phyloP scores from a whole-genome alignment of 768 basidiomycete species.

The Cystofilobasidium capitatum region DNA sequence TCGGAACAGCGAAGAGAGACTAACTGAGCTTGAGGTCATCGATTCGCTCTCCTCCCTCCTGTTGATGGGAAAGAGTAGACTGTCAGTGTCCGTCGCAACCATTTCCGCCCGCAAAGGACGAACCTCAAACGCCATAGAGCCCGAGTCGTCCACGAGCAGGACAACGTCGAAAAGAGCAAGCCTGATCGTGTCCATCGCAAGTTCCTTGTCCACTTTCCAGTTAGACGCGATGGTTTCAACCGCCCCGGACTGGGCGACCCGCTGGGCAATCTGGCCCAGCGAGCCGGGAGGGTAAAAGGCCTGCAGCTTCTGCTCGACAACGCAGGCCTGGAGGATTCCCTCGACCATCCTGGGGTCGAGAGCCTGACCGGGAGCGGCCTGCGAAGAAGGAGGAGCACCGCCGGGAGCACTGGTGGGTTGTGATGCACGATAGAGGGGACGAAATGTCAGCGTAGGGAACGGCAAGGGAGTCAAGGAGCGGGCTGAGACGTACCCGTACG shows the following conservation, averaged over 20 bases:
- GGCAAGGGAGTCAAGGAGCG: background rate
- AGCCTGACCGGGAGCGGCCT: background rate
- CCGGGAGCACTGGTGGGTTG: background rate
- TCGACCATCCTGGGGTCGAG: constrained; percentile 22
- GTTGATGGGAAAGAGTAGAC: no score
- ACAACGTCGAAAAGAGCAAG: constrained; percentile 40
- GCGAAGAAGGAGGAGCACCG: background rate
- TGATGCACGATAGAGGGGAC: background rate
- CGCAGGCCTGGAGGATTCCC: constrained; percentile 26
- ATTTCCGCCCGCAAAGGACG: background rate
- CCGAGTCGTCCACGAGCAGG: constrained; percentile 21
- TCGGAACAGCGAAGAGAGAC: background rate
- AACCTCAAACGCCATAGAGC: constrained; percentile 30
- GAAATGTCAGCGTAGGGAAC: background rate
- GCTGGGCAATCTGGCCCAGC: constrained; percentile 41
- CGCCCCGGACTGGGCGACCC: constrained; percentile 39
- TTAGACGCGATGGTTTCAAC: constrained; percentile 38
- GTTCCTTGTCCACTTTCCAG: constrained; percentile 32
- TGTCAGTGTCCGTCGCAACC: no score
- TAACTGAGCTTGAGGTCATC: constrained; percentile 41
- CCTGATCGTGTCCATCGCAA: constrained; percentile 29
- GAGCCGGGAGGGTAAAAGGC: constrained; percentile 42
- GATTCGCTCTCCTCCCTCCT: constrained; percentile 42
- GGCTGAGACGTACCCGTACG: no score
- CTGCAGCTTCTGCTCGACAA: constrained; percentile 37